A percentile compares a stretch with the other conserved stretches of the same genome.
Evolutionary conservation across 768 basidiomycete genomes (phyloP).

Genomic region (Leucogyrophana mollusca): DNA sequence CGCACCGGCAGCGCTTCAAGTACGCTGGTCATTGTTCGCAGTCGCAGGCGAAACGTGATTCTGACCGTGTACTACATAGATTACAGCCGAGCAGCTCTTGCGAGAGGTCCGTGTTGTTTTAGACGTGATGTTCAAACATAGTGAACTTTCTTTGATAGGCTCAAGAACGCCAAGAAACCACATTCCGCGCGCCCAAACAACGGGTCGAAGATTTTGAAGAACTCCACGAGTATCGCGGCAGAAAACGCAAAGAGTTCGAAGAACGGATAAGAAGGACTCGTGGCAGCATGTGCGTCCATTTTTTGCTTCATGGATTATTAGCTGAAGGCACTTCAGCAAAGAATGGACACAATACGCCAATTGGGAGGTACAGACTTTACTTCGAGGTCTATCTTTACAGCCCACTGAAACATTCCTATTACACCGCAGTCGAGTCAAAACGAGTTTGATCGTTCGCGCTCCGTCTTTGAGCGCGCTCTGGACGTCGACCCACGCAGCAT

Average conservation of each 20-base stretch:
- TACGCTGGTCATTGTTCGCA: constrained; percentile 32
- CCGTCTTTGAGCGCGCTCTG: constrained; percentile 94
- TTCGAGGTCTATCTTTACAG: constrained; percentile 4
- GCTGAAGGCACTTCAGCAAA: constrained; percentile 46
- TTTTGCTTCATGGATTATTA: background rate
- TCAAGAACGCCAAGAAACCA: constrained; percentile 94
- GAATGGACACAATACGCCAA: constrained; percentile 87
- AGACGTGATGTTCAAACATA: background rate
- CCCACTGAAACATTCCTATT: background rate
- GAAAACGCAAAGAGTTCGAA: constrained; percentile 94
- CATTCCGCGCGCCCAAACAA: constrained; percentile 90
- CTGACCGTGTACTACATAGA: constrained; percentile 46
- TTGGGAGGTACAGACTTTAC: constrained; percentile 60
- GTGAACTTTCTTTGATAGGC: constrained; percentile 49
- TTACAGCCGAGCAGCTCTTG: constrained; percentile 96
- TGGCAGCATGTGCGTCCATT: constrained; percentile 66
- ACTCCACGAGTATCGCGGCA: constrained; percentile 84
- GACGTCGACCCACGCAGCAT: constrained; percentile 91
- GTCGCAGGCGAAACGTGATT: constrained; percentile 4
- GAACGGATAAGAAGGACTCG: constrained; percentile 79
- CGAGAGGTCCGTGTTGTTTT: constrained; percentile 63
- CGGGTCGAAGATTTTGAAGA: constrained; percentile 95
- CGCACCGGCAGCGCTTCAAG: constrained; percentile 91
- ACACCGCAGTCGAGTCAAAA: constrained; percentile 81
- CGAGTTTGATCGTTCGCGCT: constrained; percentile 91